Evolutionary conservation across 75 land plant species (phyloP).

Genomic region (Ceratopteris richardii): DNA sequence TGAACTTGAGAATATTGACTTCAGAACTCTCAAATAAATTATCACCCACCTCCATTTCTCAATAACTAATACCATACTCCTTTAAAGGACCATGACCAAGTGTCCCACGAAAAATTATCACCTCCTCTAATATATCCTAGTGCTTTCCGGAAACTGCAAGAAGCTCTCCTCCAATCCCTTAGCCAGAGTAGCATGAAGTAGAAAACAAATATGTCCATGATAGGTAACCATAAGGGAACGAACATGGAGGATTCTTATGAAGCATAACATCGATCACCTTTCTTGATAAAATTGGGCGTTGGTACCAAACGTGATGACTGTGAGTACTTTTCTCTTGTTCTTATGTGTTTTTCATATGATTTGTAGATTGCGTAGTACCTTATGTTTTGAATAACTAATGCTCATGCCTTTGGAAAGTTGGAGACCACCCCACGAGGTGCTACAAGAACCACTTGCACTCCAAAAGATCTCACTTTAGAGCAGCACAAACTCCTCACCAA

Average conservation of each 20-base stretch:
- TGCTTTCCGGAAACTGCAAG: no score
- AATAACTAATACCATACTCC: no score
- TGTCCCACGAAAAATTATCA: no score
- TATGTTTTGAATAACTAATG: conserved; percentile 26
- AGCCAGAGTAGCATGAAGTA: conserved; percentile 58
- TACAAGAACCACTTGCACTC: no score
- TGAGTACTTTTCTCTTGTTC: conserved; percentile 38
- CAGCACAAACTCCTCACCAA: no score
- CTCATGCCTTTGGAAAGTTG: conserved; percentile 42
- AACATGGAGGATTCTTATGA: conserved; percentile 48
- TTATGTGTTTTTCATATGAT: conserved; percentile 42
- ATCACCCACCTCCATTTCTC: no score
- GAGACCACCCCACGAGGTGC: conserved; percentile 60
- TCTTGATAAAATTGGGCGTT: conserved; percentile 61
- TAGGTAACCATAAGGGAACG: conserved; percentile 57
- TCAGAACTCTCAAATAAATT: no score
- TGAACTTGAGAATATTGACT: no score
- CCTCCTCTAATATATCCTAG: no score
- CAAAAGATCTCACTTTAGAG: no score
- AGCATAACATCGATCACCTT: conserved; percentile 54
- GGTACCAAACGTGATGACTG: conserved; percentile 56
- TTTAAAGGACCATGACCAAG: no score
- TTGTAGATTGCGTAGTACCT: conserved; percentile 71
- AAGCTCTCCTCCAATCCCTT: no score
- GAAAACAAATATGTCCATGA: conserved; percentile 35